A percentile compares a stretch with the other conserved stretches of the same genome.
phyloP scores from a whole-genome alignment of 495 filamentous ascomycete genomes.

The Neurospora tetraspora region DNA sequence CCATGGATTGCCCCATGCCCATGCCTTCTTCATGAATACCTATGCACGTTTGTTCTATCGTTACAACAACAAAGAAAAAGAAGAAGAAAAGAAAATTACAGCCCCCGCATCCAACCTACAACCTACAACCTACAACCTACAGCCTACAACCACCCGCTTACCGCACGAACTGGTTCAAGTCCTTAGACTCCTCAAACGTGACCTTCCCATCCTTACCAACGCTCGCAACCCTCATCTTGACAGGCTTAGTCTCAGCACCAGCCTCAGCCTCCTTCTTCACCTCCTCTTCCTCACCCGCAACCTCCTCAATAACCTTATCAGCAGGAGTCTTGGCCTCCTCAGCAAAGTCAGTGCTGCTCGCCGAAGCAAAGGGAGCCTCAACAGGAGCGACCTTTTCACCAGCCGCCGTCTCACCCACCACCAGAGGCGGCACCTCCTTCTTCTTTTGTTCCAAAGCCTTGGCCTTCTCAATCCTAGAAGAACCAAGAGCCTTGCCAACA shows the following conservation, averaged over 20 bases:
- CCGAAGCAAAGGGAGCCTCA: not conserved
- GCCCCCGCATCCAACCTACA: not conserved
- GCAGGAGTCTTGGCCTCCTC: not conserved
- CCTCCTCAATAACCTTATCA: conserved; percentile 8
- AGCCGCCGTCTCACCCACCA: not conserved
- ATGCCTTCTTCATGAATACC: not conserved
- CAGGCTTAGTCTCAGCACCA: conserved; percentile 10
- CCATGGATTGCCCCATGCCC: not conserved
- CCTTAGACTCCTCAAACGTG: conserved; percentile 50
- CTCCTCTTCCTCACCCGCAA: conserved; percentile 27
- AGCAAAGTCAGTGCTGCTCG: not conserved
- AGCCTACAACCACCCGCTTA: conserved; percentile 1
- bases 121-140: not conserved
- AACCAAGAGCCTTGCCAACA: conserved; percentile 7
- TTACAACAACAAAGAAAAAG: conserved; percentile 1
- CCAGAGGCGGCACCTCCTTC: not conserved
- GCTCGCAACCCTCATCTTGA: conserved; percentile 44
- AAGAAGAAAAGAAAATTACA: not conserved
- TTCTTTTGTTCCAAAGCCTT: not conserved
- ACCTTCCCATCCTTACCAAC: conserved; percentile 61
- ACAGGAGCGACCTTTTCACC: not conserved
- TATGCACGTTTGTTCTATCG: conserved; percentile 1
- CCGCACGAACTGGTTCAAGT: conserved; percentile 42
- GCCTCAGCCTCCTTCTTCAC: conserved; percentile 17
- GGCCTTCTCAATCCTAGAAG: not conserved